Evolutionary conservation across 768 basidiomycete species (phyloP), one percentile per base, ranked within the genome.

Genomic region (Coprinopsis sp.): DNA sequence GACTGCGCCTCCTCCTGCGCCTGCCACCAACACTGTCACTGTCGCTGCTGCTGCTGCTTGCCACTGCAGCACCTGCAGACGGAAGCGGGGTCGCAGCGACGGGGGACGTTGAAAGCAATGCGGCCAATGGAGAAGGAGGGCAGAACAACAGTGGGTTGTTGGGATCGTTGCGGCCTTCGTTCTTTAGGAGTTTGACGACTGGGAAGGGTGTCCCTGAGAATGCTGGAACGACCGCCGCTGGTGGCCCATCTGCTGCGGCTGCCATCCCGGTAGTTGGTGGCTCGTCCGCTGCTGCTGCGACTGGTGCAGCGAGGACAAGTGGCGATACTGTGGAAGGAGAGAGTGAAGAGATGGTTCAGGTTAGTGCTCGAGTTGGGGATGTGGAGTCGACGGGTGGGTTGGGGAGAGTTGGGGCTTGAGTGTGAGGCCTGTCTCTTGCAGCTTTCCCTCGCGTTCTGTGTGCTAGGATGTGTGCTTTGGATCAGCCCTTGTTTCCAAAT

Each of bases 1-100:
- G 3, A 86, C 87, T 1, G 69, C 71, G 4, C 76, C 82, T 3
- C 82, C 83, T 14, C 67, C 71, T 5, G 55, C 64, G 1, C 52
- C 61, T 16, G 62, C 47, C n/a, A n/a, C n/a, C n/a, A n/a, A n/a
- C n/a, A n/a, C n/a, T n/a, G n/a, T n/a, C n/a, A n/a, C n/a, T n/a
- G n/a, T n/a, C n/a, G 57, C 51, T 34, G 50, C 56, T 30, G 56
- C 58, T 27, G 53, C 56, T 33, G 57, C 58, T 25, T 50, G 49
- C n/a, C n/a, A n/a, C n/a, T n/a, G n/a, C n/a, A n/a, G n/a, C n/a
- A n/a, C n/a, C n/a, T n/a, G n/a, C n/a, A n/a, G n/a, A n/a, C n/a
- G n/a, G n/a, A n/a, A n/a, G n/a, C n/a, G n/a, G n/a, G n/a, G n/a
- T n/a, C 16, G 62, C 47, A 6, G 57, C 51, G 37, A 46, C 1